Percentiles rank a stretch among this genome's conserved stretches.
Evolutionary conservation across 2,329 filamentous ascomycete species (phyloP).

Genomic region (Beauveria scarabaeidicola): DNA sequence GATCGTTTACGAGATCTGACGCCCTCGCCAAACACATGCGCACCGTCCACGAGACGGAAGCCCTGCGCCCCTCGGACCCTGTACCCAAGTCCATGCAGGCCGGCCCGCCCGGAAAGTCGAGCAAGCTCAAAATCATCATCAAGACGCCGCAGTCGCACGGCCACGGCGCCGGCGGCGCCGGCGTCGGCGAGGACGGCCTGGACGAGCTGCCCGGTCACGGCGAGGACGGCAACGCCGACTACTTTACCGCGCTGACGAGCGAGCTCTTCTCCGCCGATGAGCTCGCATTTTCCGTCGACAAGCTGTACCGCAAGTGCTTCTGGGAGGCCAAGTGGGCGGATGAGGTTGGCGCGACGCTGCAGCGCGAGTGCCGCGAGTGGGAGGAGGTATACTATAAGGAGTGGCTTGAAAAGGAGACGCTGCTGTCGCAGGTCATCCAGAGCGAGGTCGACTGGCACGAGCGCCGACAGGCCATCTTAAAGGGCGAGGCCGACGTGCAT

Average conservation of each 20-base stretch:
- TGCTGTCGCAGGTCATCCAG: constrained; percentile 64
- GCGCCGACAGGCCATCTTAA: constrained; percentile 46
- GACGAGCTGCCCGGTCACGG: constrained; percentile 30
- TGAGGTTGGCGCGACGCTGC: constrained; percentile 55
- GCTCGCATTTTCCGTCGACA: constrained; percentile 48
- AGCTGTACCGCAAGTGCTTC: constrained; percentile 59
- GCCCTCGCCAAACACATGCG: constrained; percentile 97
- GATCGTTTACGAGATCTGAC: constrained; percentile 91
- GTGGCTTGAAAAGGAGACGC: constrained; percentile 71
- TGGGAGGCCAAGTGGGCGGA: constrained; percentile 66
- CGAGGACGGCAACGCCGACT: constrained; percentile 50
- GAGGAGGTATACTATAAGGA: constrained; percentile 61
- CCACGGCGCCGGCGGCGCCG: constrained; percentile 44
- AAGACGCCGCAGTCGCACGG: constrained; percentile 51
- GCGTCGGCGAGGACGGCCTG: constrained; percentile 43
- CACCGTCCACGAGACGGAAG: constrained; percentile 95
- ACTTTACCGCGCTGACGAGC: constrained; percentile 45
- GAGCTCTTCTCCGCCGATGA: constrained; percentile 60
- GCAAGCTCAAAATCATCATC: constrained; percentile 55
- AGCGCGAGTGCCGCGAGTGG: constrained; percentile 55
- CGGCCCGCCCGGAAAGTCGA: constrained; percentile 33
- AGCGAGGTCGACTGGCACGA: constrained; percentile 59
- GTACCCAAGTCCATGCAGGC: constrained; percentile 61
- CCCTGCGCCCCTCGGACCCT: constrained; percentile 69
- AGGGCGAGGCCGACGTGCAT: constrained; percentile 37